Conservation (phyloP, 257 asterid genomes). For the Nicotiana obtusifolia region DNA sequence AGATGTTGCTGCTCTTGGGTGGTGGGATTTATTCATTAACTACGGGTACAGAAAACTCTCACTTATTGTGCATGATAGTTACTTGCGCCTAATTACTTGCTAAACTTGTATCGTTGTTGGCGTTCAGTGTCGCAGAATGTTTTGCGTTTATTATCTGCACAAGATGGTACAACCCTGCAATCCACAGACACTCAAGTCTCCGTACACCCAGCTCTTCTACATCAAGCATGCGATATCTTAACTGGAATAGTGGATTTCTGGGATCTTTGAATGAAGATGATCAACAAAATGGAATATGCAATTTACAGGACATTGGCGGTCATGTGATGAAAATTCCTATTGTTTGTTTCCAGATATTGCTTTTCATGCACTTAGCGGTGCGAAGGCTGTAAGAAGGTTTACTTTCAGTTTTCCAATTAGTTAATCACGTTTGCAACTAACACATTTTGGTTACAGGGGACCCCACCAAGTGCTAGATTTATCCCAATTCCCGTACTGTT, state of each 20-base stretch:
- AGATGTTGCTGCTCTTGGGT: constrained; percentile 91
- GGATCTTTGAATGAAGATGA: constrained; percentile 55
- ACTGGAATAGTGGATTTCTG: constrained; percentile 45
- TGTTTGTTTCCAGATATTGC: constrained; percentile 63
- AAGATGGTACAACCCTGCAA: constrained; percentile 92
- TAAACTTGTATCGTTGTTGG: constrained; percentile 13
- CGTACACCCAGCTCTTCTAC: constrained; percentile 52
- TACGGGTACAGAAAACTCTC: constrained; percentile 51
- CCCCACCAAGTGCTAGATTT: constrained; percentile 60
- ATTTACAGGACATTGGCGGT: constrained; percentile 88
- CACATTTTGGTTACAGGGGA: constrained; percentile 52
- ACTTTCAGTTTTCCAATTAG: neutral
- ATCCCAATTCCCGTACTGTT: constrained; percentile 73
- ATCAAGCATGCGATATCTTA: constrained; percentile 36
- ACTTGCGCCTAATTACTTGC: constrained; percentile 8
- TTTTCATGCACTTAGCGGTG: constrained; percentile 95
- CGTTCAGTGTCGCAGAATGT: constrained; percentile 84
- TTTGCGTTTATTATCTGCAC: constrained; percentile 94
- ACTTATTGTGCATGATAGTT: neutral
- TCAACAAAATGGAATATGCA: constrained; percentile 58
- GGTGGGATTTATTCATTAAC: constrained; percentile 98
- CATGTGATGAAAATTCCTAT: constrained; percentile 90
- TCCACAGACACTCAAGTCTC: constrained; percentile 59
- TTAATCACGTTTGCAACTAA: constrained; percentile 5
- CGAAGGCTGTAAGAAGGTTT: constrained; percentile 4